Base-by-base conservation (phyloP, 345 rosid genomes). In the Rhizophora mangle region DNA sequence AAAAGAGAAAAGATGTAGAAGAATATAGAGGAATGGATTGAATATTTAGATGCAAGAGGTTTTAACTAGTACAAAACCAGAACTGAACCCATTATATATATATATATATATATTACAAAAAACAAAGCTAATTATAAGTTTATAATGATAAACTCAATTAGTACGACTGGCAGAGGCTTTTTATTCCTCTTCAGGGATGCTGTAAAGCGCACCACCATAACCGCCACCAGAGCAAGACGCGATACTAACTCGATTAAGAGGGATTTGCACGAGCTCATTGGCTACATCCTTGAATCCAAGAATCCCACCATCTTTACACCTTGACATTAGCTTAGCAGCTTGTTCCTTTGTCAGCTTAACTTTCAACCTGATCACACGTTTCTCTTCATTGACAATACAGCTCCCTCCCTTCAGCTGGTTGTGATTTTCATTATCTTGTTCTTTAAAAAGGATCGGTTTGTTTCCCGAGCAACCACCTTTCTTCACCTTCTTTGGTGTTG, bases 331-430 rank as follows among this genome's bases (percentile, higher is more conserved):
- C 18, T 34, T 37, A 22, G 52, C 53, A 11, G 67, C 67, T 22
- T 63, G 55, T 63, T 63, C 18, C 53, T 63, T 63, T 8, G 67
- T 63, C 67, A 63, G 26, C 67, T 37, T 63, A 22, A 63, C 67
- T 16, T 63, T 63, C 32, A 63, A 24, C n/a, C 67, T 63, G 19
- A 46, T 46, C 32, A 27, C 31, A 26, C 10, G 52, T 15, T 37
- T 46, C 52, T 36, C 62, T 22, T 6, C 71, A 22, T 26, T 55
- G 15, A 22, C 10, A 43, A 13, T 3, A 22, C 29, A 21, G 29
- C 29, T 55, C 13, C 60, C 49, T 43, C 49, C 16, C 49, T 13
- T 15, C 49, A 13, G 49, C 16, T 34, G 37, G 37, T 43, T 43
- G 49, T 43, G 49, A 43, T 13, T 43, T 3, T 43, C 49, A 0